Evolutionary conservation across 208 protist species (phyloP).

Genomic region (Acanthamoeba royreba): DNA sequence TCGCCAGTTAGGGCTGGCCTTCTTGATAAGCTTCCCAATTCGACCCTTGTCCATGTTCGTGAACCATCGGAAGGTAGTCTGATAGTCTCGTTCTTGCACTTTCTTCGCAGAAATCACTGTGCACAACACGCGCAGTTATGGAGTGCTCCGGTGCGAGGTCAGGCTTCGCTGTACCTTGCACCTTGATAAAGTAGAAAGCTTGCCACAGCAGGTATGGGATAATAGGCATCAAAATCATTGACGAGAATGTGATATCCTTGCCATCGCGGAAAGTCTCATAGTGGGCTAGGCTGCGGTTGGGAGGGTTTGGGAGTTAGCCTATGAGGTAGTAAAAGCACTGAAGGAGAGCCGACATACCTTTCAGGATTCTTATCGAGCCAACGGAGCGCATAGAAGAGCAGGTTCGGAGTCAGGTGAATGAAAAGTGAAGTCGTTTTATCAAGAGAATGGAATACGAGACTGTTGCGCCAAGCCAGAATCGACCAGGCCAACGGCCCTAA

Average conservation of each 20-base stretch:
- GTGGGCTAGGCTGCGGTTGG: background rate
- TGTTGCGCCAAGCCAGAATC: constrained; percentile 68
- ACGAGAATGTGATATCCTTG: background rate
- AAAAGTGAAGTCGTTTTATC: constrained; percentile 74
- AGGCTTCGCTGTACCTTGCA: background rate
- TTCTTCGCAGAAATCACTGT: constrained; percentile 47
- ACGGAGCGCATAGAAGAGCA: constrained; percentile 49
- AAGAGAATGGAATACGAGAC: constrained; percentile 75
- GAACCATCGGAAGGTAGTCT: constrained; percentile 60
- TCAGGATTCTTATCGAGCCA: constrained; percentile 40
- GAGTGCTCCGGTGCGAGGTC: background rate
- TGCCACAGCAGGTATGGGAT: constrained; percentile 64
- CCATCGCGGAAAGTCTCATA: background rate
- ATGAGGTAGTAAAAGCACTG: too few relatives aligned
- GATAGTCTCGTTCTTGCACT: constrained; percentile 49
- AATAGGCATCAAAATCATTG: constrained; percentile 39
- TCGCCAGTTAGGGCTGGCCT: background rate
- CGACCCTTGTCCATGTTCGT: constrained; percentile 8
- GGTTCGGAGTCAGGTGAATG: constrained; percentile 71
- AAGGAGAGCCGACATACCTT: background rate
- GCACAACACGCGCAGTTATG: background rate
- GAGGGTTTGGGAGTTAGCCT: too few relatives aligned
- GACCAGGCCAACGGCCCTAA: constrained; percentile 67
- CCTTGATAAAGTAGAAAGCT: constrained; percentile 60
- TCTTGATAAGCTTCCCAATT: constrained; percentile 51